These are phyloP conservation scores for Euptelea pleiosperma DNA, from an alignment of 164 flowering plant species.

Conservation along the genomic window DNA sequence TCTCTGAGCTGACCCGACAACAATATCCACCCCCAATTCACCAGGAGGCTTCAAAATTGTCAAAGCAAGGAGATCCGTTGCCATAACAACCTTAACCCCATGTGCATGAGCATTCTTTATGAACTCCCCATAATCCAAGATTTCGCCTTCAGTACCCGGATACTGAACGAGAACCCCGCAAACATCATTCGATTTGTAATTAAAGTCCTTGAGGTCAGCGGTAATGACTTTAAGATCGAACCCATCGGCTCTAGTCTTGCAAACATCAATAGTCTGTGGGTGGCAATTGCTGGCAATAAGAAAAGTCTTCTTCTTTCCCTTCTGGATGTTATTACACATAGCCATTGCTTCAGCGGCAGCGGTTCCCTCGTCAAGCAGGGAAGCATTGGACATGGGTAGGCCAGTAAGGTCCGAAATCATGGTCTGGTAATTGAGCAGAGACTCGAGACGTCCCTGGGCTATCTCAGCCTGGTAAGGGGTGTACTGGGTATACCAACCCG, in stretches of 20 bases:
- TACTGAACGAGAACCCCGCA: conserved; percentile 98
- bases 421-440: conserved; percentile 84
- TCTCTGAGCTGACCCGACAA: conserved; percentile 91
- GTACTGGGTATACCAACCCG: conserved; percentile 98
- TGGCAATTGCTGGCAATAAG: conserved; percentile 84
- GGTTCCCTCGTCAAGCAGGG: conserved; percentile 92
- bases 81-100: conserved; percentile 98
- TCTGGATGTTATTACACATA: conserved; percentile 88
- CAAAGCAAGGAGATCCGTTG: conserved; percentile 81
- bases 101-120: conserved; percentile 85
- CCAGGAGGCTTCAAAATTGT: conserved; percentile 97
- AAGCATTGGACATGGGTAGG: conserved; percentile 97
- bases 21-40: conserved; percentile 89
- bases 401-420: conserved; percentile 90
- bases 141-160: conserved; percentile 93
- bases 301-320: conserved; percentile 87
- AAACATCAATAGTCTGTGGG: conserved; percentile 89
- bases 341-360: conserved; percentile 99
- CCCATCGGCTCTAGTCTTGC: conserved; percentile 87
- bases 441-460: conserved; percentile 88
- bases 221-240: conserved; percentile 74
- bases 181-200: conserved; percentile 79
- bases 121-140: conserved; percentile 85
- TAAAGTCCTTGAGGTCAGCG: conserved; percentile 64
- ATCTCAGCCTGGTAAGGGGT: conserved; percentile 99